A percentile compares a stretch with the other conserved stretches of the same genome.
phyloP scores from a whole-genome alignment of 495 filamentous ascomycete genomes.

The Aspergillus bridgeri region DNA sequence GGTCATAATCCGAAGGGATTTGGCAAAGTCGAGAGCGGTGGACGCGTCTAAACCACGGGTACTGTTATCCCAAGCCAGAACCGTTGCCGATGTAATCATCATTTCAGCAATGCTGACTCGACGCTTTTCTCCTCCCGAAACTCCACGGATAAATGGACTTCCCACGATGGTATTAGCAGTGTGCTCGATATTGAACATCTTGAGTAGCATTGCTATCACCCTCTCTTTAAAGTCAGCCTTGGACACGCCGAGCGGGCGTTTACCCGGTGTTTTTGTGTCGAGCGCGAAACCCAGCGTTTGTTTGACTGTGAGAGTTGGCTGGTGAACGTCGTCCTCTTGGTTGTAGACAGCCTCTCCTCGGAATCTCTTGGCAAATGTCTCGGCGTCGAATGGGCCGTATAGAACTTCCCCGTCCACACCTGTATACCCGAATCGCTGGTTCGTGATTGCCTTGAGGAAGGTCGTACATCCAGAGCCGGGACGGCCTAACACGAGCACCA shows the following conservation, averaged over 20 bases:
- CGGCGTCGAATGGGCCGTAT: constrained; percentile 68
- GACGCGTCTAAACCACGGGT: constrained; percentile 81
- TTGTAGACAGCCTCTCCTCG: constrained; percentile 86
- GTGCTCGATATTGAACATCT: constrained; percentile 87
- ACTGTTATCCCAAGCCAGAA: constrained; percentile 80
- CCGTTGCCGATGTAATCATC: constrained; percentile 67
- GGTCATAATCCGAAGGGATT: constrained; percentile 72
- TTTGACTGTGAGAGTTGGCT: constrained; percentile 76
- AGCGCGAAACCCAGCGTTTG: constrained; percentile 81
- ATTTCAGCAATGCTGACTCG: constrained; percentile 52
- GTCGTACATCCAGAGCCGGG: constrained; percentile 87
- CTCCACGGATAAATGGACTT: constrained; percentile 73
- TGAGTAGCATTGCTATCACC: constrained; percentile 66
- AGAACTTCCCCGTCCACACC: constrained; percentile 71
- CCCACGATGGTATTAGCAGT: constrained; percentile 79
- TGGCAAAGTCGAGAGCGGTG: constrained; percentile 70
- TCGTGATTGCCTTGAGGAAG: constrained; percentile 80
- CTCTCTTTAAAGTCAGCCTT: constrained; percentile 68
- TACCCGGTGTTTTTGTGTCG: constrained; percentile 75
- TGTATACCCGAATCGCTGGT: constrained; percentile 77
- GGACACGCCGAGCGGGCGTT: constrained; percentile 62
- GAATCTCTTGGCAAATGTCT: constrained; percentile 61
- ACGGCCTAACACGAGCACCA: constrained; percentile 83
- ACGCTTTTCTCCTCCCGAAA: constrained; percentile 84
- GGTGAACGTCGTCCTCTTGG: constrained; percentile 78